These are phyloP conservation scores for Diplosphaera chodatii DNA, from an alignment of 139 green algal genomes.

Conservation along the genomic window DNA sequence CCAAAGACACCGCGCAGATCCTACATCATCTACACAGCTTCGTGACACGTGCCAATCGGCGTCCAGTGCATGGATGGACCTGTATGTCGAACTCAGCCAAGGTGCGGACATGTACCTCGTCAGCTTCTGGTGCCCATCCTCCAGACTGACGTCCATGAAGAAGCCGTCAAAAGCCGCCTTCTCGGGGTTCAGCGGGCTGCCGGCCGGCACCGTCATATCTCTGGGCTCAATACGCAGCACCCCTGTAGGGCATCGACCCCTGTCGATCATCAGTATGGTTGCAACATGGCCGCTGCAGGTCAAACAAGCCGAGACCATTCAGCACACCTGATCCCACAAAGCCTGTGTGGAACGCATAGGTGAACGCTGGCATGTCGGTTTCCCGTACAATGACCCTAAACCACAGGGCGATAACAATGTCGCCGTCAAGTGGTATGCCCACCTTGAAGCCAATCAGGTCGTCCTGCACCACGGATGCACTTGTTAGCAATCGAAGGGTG, in stretches of 20 bases:
- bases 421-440: constrained; percentile 11
- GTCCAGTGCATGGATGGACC: no score
- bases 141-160: constrained; percentile 37
- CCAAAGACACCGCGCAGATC: no score
- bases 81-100: no score
- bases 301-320: neutral
- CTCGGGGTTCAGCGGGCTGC: constrained; percentile 6
- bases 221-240: neutral
- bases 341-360: constrained; percentile 40
- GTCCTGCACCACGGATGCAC: no score
- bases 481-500: no score
- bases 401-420: constrained; percentile 40
- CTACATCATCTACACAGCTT: no score
- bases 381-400: constrained; percentile 28
- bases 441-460: constrained; percentile 17
- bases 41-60: no score
- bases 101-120: constrained; percentile 20
- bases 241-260: no score
- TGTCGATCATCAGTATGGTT: no score
- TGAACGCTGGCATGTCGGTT: constrained; percentile 25
- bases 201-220: constrained; percentile 16
- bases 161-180: constrained; percentile 33
- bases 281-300: no score
- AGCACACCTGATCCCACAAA: constrained; percentile 14
- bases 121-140: constrained; percentile 19